Evolutionary conservation across 129 eudicot genomes (phyloP), one percentile per base, ranked within the genome.

Genomic region (Oenanthe sinensis): DNA sequence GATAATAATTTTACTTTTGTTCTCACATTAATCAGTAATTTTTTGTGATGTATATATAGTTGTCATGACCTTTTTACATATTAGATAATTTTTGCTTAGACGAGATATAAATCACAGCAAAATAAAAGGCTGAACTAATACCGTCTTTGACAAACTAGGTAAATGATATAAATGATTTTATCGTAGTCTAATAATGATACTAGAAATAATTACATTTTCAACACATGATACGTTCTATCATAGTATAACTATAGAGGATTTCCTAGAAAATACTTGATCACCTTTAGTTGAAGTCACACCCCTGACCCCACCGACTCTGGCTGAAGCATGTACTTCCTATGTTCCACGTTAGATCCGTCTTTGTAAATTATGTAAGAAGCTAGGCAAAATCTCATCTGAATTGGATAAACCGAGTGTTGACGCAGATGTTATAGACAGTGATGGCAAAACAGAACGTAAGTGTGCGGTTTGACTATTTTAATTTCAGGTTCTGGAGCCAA

Each of bases 401-500:
- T 67, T n/a, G 39, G 39, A 63, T 63, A 24, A 26, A 26, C 8
- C 3, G 37, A 28, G 71, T 63, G 39, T 28, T 26, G 40, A 63
- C 2, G 28, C 75, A 33, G 4, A 4, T 15, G 54, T 65, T 17
- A 48, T 78, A 16, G 68, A 60, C 33, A 9, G 48, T 65, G 60
- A 71, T 79, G 37, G 36, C 19, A 48, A 80, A 65, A 16, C 55
- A 39, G 74, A 81, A 36, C 75, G 16, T n/a, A 28, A 55, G 71
- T 78, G 76, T 17, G 19, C 55, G 9, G 36, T 74, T 40, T 78
- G 73, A 72, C 80, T 71, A 79, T 45, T 26, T 40, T 10, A 43
- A 71, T 81, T 70, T 81, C 36, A 94, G 98, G 97, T 94, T 84
- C 96, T 94, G 8, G 97, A 94, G 83, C 98, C 98, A 54, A 94